Evolutionary conservation across 495 filamentous ascomycete genomes (phyloP), one percentile per base, ranked within the genome.

Genomic region (Baudoinia panamericana): DNA sequence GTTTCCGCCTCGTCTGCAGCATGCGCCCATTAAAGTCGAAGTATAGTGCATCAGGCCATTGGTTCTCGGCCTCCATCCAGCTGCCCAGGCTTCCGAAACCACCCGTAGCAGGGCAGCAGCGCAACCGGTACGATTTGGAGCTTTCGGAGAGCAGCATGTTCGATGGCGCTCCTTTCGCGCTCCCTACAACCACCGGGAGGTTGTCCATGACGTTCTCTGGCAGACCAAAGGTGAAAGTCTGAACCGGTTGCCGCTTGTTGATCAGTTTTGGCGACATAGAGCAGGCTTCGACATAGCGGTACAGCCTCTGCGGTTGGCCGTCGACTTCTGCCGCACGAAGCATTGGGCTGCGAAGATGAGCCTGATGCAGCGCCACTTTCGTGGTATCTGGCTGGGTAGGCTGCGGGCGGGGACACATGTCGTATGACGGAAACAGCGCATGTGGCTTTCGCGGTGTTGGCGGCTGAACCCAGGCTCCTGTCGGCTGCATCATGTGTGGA

Each of bases 1-100:
- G 44, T 43, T 80, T 80, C 16, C 77, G 67, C 29, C 76, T 70
- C 8, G 75, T 50, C 16, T 73, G 68, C 4, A 87, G 43, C n/a
- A 65, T 53, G 1, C 51, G 48, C 0, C 54, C 58, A 55, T 94
- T 93, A 36, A 92, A 55, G n/a, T 67, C 61, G 27, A 90, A 58
- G 45, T 76, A 83, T 5, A 84, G 66, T 35, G 73, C 66, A 28
- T 68, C 63, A 10, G 87, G 87, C 87, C 87, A 94, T 26, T 52
- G 48, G 16, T 70, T 76, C 24, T 82, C 73, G 15, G 61, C 45
- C 9, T 66, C 65, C 13, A 67, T 60, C 84, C 86, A 93, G 4
- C 66, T 53, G 13, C 56, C 46, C 15, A 73, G 59, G 6, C 50
- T 52, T 19, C 27, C 39, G 36, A 39, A 37, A 19, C 26, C 33